phyloP scores from a whole-genome alignment of 2,329 filamentous ascomycete genomes.

The Fusarium mexicanum region DNA sequence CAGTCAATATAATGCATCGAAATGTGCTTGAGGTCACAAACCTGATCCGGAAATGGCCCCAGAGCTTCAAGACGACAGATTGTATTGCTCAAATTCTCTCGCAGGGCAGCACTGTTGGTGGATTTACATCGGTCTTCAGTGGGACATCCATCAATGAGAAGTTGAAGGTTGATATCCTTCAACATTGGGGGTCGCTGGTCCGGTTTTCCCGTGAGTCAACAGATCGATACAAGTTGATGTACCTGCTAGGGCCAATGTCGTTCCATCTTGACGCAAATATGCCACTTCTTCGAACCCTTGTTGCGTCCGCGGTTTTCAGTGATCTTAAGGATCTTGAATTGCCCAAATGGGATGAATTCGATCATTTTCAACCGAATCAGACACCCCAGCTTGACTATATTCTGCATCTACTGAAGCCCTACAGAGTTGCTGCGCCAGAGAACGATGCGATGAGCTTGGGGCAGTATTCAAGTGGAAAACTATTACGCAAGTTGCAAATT shows the following conservation, averaged over 20 bases:
- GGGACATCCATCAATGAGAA: slow-evolving; percentile 32
- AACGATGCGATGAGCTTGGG: slow-evolving; percentile 14
- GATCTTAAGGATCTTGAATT: slow-evolving; percentile 27
- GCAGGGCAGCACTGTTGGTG: slow-evolving; percentile 22
- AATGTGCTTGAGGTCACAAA: slow-evolving; percentile 38
- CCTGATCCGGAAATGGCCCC: slow-evolving; percentile 25
- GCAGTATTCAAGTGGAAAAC: slow-evolving; percentile 37
- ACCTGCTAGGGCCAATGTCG: slow-evolving; percentile 35
- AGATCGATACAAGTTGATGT: slow-evolving; percentile 37
- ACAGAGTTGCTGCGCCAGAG: slow-evolving; percentile 11
- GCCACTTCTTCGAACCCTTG: slow-evolving; percentile 30
- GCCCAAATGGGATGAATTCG: slow-evolving; percentile 36
- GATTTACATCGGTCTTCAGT: slow-evolving; percentile 25
- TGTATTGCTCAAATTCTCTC: slow-evolving; percentile 29
- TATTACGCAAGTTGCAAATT: slow-evolving; percentile 32
- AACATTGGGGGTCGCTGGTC: slow-evolving; percentile 36
- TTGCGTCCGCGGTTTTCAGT: slow-evolving; percentile 35
- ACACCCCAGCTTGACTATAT: slow-evolving; percentile 30
- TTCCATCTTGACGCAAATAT: slow-evolving; percentile 35
- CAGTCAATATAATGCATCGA: slow-evolving; percentile 26
- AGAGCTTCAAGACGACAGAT: slow-evolving; percentile 30
- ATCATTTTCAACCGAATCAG: slow-evolving; percentile 36
- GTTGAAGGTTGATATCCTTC: slow-evolving; percentile 28
- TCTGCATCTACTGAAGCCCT: slow-evolving; percentile 33
- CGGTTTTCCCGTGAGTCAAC: slow-evolving; percentile 1